Percentiles rank a stretch among this genome's conserved stretches.
Evolutionary conservation across 2,329 filamentous ascomycete species (phyloP).

Genomic region (Tolypocladium paradoxum): DNA sequence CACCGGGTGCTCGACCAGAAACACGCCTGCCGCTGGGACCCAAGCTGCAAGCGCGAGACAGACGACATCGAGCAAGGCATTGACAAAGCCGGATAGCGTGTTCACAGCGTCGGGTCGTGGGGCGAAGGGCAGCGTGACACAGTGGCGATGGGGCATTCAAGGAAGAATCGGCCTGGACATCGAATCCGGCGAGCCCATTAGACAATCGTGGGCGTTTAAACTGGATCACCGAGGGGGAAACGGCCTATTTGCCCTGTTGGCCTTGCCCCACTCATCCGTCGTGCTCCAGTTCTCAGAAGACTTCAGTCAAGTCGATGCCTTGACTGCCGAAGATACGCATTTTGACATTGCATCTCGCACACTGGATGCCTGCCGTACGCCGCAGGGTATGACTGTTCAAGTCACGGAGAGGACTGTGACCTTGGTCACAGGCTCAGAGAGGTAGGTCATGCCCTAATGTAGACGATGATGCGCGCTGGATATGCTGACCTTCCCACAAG

Average conservation of each 20-base stretch:
- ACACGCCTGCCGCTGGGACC: neutral
- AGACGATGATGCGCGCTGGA: neutral
- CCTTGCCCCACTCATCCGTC: constrained; percentile 36
- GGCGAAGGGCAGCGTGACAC: constrained; percentile 50
- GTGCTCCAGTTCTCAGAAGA: constrained; percentile 38
- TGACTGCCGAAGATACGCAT: constrained; percentile 26
- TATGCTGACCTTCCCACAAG: constrained; percentile 10
- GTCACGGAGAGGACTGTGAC: constrained; percentile 39
- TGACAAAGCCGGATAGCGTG: constrained; percentile 36
- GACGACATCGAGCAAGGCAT: constrained; percentile 5
- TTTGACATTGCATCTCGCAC: constrained; percentile 46
- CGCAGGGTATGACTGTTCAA: constrained; percentile 34
- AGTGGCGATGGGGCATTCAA: constrained; percentile 59
- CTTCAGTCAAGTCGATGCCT: constrained; percentile 32
- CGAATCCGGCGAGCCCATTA: constrained; percentile 36
- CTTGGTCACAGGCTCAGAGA: constrained; percentile 23
- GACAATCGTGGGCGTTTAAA: constrained; percentile 42
- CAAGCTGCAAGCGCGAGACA: constrained; percentile 3
- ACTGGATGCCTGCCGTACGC: constrained; percentile 29
- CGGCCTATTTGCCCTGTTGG: constrained; percentile 29
- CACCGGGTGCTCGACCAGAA: constrained; percentile 21
- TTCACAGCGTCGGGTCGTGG: constrained; percentile 59
- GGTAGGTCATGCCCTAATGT: constrained; percentile 19
- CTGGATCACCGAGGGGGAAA: constrained; percentile 8
- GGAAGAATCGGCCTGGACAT: constrained; percentile 53